Evolutionary conservation across 176 grass and related monocot species (phyloP).

Genomic region (Poa pratensis): DNA sequence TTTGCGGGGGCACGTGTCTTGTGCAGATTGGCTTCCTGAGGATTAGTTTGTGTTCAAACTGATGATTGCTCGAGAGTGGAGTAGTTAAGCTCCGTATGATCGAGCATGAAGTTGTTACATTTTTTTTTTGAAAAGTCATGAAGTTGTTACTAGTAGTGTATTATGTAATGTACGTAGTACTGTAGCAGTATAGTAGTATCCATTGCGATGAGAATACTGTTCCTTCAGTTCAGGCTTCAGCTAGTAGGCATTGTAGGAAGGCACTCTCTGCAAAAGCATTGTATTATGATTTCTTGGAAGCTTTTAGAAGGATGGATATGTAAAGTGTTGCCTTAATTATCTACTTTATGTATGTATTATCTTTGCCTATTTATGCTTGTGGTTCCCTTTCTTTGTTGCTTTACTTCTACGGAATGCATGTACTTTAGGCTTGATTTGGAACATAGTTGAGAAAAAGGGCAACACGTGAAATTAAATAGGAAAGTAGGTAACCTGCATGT

Average conservation of each 20-base stretch:
- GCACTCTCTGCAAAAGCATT: background rate
- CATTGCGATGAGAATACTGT: background rate
- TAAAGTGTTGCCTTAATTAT: background rate
- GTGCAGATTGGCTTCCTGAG: background rate
- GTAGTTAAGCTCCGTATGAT: constrained; percentile 37
- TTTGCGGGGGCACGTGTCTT: background rate
- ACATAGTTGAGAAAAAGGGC: no score
- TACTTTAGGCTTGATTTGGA: no score
- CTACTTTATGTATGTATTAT: no score
- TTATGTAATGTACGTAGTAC: background rate
- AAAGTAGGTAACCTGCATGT: no score
- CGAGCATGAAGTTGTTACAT: constrained; percentile 50
- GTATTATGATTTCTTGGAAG: background rate
- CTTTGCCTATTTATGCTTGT: no score
- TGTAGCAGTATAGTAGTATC: background rate
- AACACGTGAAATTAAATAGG: no score
- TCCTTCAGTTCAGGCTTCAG: background rate
- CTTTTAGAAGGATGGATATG: background rate
- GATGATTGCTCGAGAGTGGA: constrained; percentile 52
- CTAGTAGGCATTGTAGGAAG: background rate
- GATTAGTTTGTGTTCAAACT: constrained; percentile 22
- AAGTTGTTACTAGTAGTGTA: no score
- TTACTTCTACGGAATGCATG: no score
- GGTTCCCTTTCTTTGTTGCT: no score
- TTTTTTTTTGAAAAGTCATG: no score